These are phyloP conservation scores for Aureobasidium sp. DNA, from an alignment of 2,329 filamentous ascomycete genomes.

Conservation along the genomic window DNA sequence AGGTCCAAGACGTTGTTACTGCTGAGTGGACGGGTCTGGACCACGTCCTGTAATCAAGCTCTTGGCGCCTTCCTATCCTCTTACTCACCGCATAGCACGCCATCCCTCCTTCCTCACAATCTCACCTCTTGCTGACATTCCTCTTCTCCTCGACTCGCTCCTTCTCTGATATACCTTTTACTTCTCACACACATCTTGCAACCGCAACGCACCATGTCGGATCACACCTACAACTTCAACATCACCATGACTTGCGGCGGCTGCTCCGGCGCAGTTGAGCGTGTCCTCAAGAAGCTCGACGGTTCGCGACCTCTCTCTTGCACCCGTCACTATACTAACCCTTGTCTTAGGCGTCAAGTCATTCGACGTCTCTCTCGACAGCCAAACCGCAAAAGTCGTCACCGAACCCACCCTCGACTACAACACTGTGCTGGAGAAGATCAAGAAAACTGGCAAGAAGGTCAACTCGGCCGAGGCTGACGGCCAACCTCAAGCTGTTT, in stretches of 20 bases:
- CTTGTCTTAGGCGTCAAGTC: slow-evolving; percentile 66
- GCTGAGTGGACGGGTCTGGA: background rate
- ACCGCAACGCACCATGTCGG: slow-evolving; percentile 49
- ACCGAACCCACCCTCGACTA: slow-evolving; percentile 65
- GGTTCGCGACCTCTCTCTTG: slow-evolving; percentile 48
- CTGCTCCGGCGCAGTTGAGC: slow-evolving; percentile 89
- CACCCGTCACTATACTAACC: background rate
- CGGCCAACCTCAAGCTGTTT: slow-evolving; percentile 43
- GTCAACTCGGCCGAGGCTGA: slow-evolving; percentile 71
- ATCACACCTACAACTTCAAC: slow-evolving; percentile 92
- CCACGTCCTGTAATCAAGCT: slow-evolving; percentile 3
- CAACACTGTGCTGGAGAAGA: slow-evolving; percentile 75
- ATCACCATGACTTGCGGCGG: slow-evolving; percentile 91
- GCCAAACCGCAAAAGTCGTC: slow-evolving; percentile 72
- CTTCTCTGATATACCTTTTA: background rate
- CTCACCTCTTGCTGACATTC: background rate
- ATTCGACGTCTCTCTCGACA: slow-evolving; percentile 81
- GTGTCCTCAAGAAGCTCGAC: slow-evolving; percentile 85
- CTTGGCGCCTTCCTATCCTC: slow-evolving; percentile 3
- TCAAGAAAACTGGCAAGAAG: slow-evolving; percentile 92
- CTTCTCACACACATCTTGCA: background rate
- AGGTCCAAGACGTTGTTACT: background rate
- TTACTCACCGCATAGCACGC: background rate
- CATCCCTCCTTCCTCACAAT: slow-evolving; percentile 5
- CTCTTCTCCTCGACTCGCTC: background rate